Base-by-base conservation (phyloP, 1,284 basidiomycete species). In the Fomitopsis schrenkii region DNA sequence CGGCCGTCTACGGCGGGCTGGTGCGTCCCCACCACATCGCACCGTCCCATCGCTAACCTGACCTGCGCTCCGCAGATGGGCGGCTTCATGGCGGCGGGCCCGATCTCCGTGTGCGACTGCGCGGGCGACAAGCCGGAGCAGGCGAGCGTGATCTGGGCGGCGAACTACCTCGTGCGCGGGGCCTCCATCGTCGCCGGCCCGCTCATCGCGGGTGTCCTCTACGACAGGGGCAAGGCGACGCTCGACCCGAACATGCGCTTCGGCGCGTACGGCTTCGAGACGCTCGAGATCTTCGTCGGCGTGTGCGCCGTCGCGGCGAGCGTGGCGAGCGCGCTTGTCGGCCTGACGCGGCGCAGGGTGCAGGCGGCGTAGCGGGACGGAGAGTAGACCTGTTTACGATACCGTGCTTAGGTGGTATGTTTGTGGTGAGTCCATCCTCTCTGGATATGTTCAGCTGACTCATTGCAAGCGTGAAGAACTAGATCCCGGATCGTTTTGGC, bases 241-340 rank as follows among this genome's bases (percentile, higher is more conserved):
- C 46, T 60, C 17, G 56, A 19, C 35, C 14, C 41, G 15, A 28
- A 17, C 35, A 33, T 38, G 5, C 41, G 57, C 6, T 71, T 66
- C 46, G 70, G 68, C 7, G 55, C 55, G 40, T 65, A 64, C 14
- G 70, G 68, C 4, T 71, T 68, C 41, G 67, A 67, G n/a, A 62
- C 65, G 3, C 64, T 71, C 22, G 68, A 71, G 64, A 67, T 70
- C 26, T 71, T 71, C 60, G 70, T 70, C 9, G 70, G 70, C 2
- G 63, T 64, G 5, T 69, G 67, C 44, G 69, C 70, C 5, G 57
- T 68, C 3, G 67, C 63, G 26, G 65, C 67, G 3, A 66, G 64
- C 3, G 26, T 67, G 5, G 63, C 62, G 9, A 70, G 68, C 58
- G 58, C 65, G 22, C 52, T 68, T 26, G 60, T 70, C 1, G 66